These are phyloP conservation scores for Ocimum tenuiflorum DNA, from an alignment of 257 asterid genomes.

Conservation along the genomic window DNA sequence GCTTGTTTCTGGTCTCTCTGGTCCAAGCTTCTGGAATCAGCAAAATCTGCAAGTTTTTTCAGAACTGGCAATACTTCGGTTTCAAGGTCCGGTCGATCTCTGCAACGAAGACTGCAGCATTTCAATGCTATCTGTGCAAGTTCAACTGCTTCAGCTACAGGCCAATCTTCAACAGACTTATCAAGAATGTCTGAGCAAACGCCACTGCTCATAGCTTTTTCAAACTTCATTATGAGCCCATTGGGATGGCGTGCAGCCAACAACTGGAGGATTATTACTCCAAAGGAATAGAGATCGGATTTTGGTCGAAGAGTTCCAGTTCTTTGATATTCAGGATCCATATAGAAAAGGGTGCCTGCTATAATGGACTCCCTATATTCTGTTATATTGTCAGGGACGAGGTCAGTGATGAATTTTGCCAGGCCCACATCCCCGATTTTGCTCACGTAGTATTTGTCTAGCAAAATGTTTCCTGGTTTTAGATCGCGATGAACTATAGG, in stretches of 20 bases:
- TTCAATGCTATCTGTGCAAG: constrained; percentile 50
- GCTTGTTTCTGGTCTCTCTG: constrained; percentile 28
- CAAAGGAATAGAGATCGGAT: constrained; percentile 83
- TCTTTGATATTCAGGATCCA: constrained; percentile 89
- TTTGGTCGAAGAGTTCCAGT: constrained; percentile 86
- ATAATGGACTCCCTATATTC: constrained; percentile 63
- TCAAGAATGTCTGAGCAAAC: constrained; percentile 47
- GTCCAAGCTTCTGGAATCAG: constrained; percentile 31
- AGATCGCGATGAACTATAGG: constrained; percentile 83
- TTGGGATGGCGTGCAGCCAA: constrained; percentile 56
- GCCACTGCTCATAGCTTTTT: constrained; percentile 48
- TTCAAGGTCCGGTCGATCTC: constrained; percentile 90
- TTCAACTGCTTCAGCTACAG: constrained; percentile 54
- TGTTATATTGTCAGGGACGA: constrained; percentile 67
- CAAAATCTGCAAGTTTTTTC: constrained; percentile 57
- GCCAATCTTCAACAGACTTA: constrained; percentile 62
- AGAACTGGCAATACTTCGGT: constrained; percentile 65
- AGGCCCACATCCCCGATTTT: constrained; percentile 88
- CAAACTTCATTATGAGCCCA: constrained; percentile 58
- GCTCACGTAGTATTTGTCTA: constrained; percentile 54
- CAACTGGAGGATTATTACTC: constrained; percentile 68
- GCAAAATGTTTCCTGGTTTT: constrained; percentile 80
- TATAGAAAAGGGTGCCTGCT: constrained; percentile 75
- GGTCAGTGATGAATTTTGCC: constrained; percentile 58
- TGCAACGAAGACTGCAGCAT: constrained; percentile 69